Evolutionary conservation across 768 basidiomycete genomes (phyloP), one percentile per base, ranked within the genome.

Genomic region (Podaxis sp.): DNA sequence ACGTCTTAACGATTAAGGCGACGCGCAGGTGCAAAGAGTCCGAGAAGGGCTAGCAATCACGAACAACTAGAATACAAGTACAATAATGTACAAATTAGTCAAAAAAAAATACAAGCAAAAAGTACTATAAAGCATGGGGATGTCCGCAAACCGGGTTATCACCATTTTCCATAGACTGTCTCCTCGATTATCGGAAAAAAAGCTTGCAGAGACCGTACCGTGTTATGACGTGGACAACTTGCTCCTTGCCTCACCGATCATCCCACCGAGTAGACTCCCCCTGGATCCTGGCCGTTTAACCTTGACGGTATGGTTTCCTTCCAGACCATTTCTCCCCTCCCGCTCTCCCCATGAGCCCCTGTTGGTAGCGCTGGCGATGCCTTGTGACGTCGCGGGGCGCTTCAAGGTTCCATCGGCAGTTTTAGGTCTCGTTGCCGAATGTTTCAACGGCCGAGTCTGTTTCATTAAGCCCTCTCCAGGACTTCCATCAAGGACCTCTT

Each of bases 201-300:
- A 24, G 1, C 8, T 22, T 49, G 15, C 13, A n/a, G 15, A 33
- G 38, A 24, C 26, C 30, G 11, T 36, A 40, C 33, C 5, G 13
- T 49, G 46, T 61, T 26, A 61, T 19, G 52, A 52, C 26, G 15
- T 40, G 17, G 38, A 52, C n/a, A 42, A 7, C 26, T 15, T 61
- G 28, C 22, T 40, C 38, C 15, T 61, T 22, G 52, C 51, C 17
- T 53, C 59, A 6, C 51, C 59, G n/a, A 44, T 40, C 38, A 61
- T 22, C 36, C 59, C 52, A 26, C 26, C 51, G 4, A 61, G 30
- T n/a, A 58, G 48, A 22, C 46, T 49, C 12, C 42, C 46, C 46
- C 57, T 49, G 22, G 57, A 48, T 19, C n/a, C 19, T 22, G 44
- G 57, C 8, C 44, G 28, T 24, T 46, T 58, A 6, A 4, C 30